Evolutionary conservation across 2,329 filamentous ascomycete species (phyloP).

Genomic region (Moelleriella libera): DNA sequence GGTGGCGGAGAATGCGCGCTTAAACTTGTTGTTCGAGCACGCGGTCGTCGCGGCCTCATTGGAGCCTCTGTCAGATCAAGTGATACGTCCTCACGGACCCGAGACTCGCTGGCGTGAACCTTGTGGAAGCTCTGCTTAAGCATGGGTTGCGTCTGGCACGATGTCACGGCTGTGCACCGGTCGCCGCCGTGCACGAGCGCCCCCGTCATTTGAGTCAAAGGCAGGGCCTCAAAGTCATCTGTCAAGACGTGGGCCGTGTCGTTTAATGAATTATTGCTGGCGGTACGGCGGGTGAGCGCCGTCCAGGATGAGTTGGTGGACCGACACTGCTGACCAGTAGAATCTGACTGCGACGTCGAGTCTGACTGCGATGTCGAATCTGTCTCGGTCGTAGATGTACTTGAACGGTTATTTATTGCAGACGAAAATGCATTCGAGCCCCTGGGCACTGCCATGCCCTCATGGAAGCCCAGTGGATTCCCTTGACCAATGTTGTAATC

Average conservation of each 20-base stretch:
- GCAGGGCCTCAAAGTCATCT: conserved; percentile 17
- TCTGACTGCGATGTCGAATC: too few relatives aligned
- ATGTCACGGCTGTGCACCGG: conserved; percentile 7
- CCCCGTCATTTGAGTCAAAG: conserved; percentile 12
- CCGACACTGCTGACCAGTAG: conserved; percentile 34
- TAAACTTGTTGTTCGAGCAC: conserved; percentile 31
- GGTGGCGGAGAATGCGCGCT: conserved; percentile 25
- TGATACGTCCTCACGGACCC: conserved; percentile 15
- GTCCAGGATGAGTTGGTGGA: conserved; percentile 40
- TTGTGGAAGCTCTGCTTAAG: conserved; percentile 16
- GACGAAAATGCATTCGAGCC: conserved; percentile 6
- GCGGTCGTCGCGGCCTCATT: conserved; percentile 17
- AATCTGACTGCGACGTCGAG: conserved; percentile 31
- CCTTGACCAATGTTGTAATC: conserved; percentile 8
- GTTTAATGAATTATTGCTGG: conserved; percentile 32
- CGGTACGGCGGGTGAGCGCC: conserved; percentile 37
- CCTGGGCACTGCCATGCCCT: conserved; percentile 5
- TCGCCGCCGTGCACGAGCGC: conserved; percentile 5
- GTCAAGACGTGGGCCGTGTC: conserved; percentile 17
- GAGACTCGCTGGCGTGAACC: conserved; percentile 22
- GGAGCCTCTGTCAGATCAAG: conserved; percentile 16
- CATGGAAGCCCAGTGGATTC: conserved; percentile 6
- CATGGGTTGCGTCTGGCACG: conserved; percentile 9
- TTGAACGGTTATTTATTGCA: conserved; percentile 28
- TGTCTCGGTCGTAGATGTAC: conserved; percentile 40